phyloP scores from a whole-genome alignment of 2,329 filamentous ascomycete species.

The Neonectria neomacrospora region DNA sequence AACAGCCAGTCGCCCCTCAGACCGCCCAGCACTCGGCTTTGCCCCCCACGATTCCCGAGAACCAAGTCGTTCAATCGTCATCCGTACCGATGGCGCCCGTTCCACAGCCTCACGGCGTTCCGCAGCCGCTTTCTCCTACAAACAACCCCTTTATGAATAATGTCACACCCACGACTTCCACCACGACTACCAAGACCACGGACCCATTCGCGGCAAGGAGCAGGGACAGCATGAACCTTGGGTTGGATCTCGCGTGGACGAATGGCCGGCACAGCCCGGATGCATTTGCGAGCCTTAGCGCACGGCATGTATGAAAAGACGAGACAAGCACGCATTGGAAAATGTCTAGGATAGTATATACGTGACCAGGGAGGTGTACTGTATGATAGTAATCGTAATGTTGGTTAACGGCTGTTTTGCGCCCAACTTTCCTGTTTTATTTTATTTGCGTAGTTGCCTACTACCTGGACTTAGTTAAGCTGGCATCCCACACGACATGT shows the following conservation, averaged over 20 bases:
- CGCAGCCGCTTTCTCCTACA: conserved; percentile 53
- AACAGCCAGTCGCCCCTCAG: conserved; percentile 48
- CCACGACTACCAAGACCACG: conserved; percentile 43
- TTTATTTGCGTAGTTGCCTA: not conserved
- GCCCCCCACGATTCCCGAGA: conserved; percentile 46
- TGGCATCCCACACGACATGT: no score
- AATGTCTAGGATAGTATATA: conserved; percentile 39
- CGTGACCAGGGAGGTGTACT: conserved; percentile 34
- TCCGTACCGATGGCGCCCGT: conserved; percentile 39
- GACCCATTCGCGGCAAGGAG: conserved; percentile 63
- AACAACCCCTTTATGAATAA: conserved; percentile 69
- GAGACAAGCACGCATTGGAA: conserved; percentile 29
- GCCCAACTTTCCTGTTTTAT: conserved; percentile 3
- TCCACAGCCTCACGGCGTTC: conserved; percentile 44
- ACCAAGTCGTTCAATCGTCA: conserved; percentile 40
- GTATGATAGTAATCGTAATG: conserved; percentile 47
- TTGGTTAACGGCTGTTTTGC: conserved; percentile 34
- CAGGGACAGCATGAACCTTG: conserved; percentile 76
- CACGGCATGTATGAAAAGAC: conserved; percentile 61
- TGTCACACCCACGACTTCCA: conserved; percentile 40
- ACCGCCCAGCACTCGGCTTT: conserved; percentile 42
- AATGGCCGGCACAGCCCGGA: conserved; percentile 82
- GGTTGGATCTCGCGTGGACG: conserved; percentile 72
- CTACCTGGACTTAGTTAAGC: no score
- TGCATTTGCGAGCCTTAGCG: conserved; percentile 80